Evolutionary conservation across 139 green algal genomes (phyloP).

Genomic region (Coelastrella sp.): DNA sequence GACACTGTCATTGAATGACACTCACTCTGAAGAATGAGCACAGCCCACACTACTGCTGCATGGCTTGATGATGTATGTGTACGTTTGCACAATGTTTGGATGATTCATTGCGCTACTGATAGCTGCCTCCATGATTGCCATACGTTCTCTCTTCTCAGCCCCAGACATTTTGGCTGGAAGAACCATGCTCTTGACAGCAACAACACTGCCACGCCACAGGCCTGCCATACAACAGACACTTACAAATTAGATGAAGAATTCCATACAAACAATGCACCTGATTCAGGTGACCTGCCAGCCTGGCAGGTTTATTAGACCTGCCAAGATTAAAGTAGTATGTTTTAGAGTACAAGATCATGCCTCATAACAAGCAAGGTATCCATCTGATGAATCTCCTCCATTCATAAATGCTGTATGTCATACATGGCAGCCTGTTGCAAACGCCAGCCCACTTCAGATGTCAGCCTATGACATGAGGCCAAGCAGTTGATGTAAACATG

Average conservation of each 20-base stretch:
- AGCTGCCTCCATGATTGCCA: constrained; percentile 56
- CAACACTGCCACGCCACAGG: constrained; percentile 53
- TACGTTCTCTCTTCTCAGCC: constrained; percentile 51
- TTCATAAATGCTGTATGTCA: too few species aligned
- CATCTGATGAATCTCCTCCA: too few species aligned
- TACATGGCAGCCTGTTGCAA: too few species aligned
- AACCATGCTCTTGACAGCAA: constrained; percentile 62
- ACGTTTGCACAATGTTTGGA: constrained; percentile 37
- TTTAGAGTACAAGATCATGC: too few species aligned
- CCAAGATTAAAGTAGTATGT: not conserved
- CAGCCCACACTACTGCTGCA: not conserved
- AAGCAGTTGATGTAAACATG: not conserved
- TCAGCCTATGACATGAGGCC: not conserved
- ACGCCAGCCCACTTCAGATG: too few species aligned
- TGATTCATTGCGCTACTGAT: constrained; percentile 46
- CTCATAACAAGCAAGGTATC: too few species aligned
- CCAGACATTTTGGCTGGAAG: constrained; percentile 60
- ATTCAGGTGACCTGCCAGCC: not conserved
- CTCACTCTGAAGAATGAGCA: constrained; percentile 11
- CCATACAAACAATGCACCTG: not conserved
- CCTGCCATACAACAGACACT: constrained; percentile 3
- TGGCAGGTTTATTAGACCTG: not conserved
- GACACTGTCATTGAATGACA: not conserved
- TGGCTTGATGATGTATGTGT: constrained; percentile 48
- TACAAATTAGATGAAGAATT: not conserved